Evolutionary conservation across 2,329 filamentous ascomycete species (phyloP).

Genomic region (Aspergillus fischeri): DNA sequence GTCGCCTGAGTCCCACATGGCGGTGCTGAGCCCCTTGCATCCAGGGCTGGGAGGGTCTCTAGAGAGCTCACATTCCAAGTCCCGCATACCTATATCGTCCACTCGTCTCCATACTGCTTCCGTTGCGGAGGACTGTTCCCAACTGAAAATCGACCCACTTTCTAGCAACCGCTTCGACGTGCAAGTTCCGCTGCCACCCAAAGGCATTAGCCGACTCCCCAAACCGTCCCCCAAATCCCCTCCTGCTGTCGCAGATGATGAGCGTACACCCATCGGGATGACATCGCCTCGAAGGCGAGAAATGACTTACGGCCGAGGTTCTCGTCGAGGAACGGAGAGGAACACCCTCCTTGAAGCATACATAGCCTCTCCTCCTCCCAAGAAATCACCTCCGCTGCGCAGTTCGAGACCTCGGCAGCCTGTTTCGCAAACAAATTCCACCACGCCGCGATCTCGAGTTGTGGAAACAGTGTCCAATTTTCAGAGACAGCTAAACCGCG

Average conservation of each 20-base stretch:
- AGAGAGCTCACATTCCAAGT: slow-evolving; percentile 35
- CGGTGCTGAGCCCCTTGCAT: slow-evolving; percentile 29
- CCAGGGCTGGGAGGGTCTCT: slow-evolving; percentile 21
- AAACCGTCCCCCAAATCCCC: slow-evolving; percentile 35
- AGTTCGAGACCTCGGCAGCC: slow-evolving; percentile 79
- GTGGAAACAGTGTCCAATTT: slow-evolving; percentile 52
- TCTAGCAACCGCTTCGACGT: slow-evolving; percentile 25
- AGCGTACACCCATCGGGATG: slow-evolving; percentile 26
- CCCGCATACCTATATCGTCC: slow-evolving; percentile 44
- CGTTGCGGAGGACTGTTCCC: slow-evolving; percentile 39
- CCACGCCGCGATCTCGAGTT: slow-evolving; percentile 63
- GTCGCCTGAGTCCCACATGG: slow-evolving; percentile 32
- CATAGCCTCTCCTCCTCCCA: slow-evolving; percentile 65
- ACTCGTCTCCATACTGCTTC: slow-evolving; percentile 38
- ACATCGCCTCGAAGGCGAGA: slow-evolving; percentile 34
- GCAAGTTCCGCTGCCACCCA: slow-evolving; percentile 34
- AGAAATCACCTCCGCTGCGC: slow-evolving; percentile 72
- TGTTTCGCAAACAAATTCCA: slow-evolving; percentile 69
- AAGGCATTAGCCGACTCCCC: slow-evolving; percentile 39
- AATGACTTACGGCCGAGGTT: slow-evolving; percentile 28
- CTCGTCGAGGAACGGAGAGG: slow-evolving; percentile 42
- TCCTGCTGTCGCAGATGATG: slow-evolving; percentile 23
- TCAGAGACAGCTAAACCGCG: slow-evolving; percentile 33
- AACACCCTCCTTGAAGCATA: slow-evolving; percentile 66
- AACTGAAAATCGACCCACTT: slow-evolving; percentile 32